Evolutionary conservation across 805 yeast genomes (phyloP), one percentile per base, ranked within the genome.

Genomic region (Candida methanosorbosa): DNA sequence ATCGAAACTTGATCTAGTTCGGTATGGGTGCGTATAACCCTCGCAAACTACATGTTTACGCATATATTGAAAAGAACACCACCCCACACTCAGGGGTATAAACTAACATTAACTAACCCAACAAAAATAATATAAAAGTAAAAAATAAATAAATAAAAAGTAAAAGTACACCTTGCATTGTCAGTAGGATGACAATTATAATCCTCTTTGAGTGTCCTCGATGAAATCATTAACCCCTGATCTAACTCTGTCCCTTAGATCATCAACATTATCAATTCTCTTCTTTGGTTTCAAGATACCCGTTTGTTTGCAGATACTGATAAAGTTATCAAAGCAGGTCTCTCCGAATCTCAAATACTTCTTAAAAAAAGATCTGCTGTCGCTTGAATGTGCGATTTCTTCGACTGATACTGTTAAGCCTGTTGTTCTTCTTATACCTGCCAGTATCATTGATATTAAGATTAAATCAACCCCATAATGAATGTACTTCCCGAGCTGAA

Each of bases 381-480:
- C 75, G 17, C 51, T 48, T 27, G 78, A 68, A 15, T 52, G 74
- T 66, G 56, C 77, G 54, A 40, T 45, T 35, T 37, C 28, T n/a
- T 38, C 38, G 11, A 50, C 45, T n/a, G 44, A 30, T 13, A 54
- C 31, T 27, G 70, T 71, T 31, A 78, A 64, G 0, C 97, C 97
- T 0, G 95, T 82, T 41, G 83, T 78, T 41, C 86, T 71, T 53
- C 85, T 81, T 35, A 88, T 70, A 3, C 95, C 95, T 0, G 97
- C 95, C 29, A 90, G 62, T 12, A 88, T 65, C 54, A 92, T 75
- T 2, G 95, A 83, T 8, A 85, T 63, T 38, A 88, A 64, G 3
- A 88, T 74, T 42, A 87, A 68, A 52, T 88, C 97, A 37, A 86
- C 49, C 0, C 90, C 72, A 46, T 75, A 73, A 57, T 86, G 96